Conservation (phyloP, 345 rosid genomes). For the Chamaenerion angustifolium region DNA sequence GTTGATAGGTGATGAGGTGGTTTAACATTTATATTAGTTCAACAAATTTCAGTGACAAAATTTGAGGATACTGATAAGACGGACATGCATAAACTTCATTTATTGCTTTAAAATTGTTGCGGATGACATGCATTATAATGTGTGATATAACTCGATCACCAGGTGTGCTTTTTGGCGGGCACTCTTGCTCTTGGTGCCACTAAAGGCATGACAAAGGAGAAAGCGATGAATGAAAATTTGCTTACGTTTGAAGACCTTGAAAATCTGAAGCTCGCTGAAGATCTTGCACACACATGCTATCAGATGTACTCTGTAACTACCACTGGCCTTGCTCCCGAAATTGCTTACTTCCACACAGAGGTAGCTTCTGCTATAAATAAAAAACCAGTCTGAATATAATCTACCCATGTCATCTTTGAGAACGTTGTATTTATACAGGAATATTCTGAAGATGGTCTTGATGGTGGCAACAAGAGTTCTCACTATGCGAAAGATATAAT, state of each 20-base stretch:
- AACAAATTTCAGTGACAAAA: no score
- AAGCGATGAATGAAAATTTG: slow-evolving; percentile 63
- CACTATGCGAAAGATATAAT: slow-evolving; percentile 66
- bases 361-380: slow-evolving; percentile 21
- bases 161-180: slow-evolving; percentile 97
- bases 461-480: slow-evolving; percentile 83
- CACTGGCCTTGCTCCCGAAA: slow-evolving; percentile 96
- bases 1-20: no score
- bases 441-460: slow-evolving; percentile 62
- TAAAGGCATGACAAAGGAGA: slow-evolving; percentile 69
- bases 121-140: no score
- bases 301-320: slow-evolving; percentile 92
- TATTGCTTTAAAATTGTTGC: no score
- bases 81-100: no score
- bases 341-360: slow-evolving; percentile 86
- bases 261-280: slow-evolving; percentile 93
- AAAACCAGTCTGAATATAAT: neutral
- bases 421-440: slow-evolving; percentile 34
- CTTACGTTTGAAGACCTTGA: slow-evolving; percentile 81
- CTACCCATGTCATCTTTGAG: slow-evolving; percentile 1
- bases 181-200: slow-evolving; percentile 96
- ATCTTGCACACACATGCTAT: slow-evolving; percentile 77
- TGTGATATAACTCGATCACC: no score
- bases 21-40: no score
- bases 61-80: no score